Conservation (phyloP, 768 basidiomycete genomes). For the Hericium alpestre region DNA sequence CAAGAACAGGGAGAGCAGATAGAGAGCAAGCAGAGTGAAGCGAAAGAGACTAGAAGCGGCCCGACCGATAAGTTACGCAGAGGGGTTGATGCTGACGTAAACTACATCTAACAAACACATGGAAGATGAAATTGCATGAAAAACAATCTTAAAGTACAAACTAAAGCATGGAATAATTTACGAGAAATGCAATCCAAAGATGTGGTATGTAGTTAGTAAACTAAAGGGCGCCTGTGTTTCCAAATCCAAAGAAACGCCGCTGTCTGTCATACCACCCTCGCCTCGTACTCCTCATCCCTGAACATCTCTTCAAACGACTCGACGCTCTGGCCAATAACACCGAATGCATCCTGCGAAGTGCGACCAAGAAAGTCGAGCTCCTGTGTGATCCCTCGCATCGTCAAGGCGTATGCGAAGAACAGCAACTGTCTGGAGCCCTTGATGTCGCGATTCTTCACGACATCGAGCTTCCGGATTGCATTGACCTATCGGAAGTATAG, state of each 20-base stretch:
- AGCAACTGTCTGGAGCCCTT: constrained; percentile 78
- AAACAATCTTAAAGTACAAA: no score
- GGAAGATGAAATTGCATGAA: not conserved
- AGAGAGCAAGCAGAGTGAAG: not conserved
- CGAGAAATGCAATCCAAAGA: not conserved
- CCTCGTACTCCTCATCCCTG: constrained; percentile 7
- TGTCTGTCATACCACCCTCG: not conserved
- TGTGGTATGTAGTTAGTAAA: not conserved
- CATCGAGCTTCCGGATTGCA: constrained; percentile 74
- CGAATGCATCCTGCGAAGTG: constrained; percentile 82
- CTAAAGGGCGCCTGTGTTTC: not conserved
- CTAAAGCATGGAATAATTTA: not conserved
- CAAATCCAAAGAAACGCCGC: not conserved
- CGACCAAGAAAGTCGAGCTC: constrained; percentile 78
- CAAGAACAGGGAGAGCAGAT: not conserved
- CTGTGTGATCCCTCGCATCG: constrained; percentile 88
- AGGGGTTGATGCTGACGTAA: no score
- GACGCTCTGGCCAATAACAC: constrained; percentile 75
- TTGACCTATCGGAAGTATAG: constrained; percentile 44
- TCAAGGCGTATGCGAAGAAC: constrained; percentile 88
- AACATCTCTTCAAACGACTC: constrained; percentile 83
- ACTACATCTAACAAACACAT: no score
- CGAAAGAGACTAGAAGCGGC: not conserved
- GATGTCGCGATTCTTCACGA: constrained; percentile 76
- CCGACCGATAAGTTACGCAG: not conserved